Percentiles rank a stretch among this genome's conserved stretches.
Evolutionary conservation across 2,329 filamentous ascomycete genomes (phyloP).

Genomic region (Thielaviopsis populi): DNA sequence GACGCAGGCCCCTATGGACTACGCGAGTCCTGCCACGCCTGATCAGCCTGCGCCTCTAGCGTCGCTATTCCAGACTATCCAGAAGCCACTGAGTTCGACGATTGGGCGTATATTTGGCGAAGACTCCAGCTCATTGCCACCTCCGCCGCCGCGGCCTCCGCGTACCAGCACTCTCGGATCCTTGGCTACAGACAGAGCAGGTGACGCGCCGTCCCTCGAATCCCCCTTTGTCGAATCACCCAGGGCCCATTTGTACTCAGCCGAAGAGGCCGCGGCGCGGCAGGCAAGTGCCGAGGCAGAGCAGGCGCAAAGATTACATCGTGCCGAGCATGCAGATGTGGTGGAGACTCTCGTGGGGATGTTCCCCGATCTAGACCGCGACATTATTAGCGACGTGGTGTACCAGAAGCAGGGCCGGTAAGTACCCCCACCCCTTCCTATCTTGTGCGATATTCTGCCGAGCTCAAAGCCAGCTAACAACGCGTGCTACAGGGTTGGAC

Average conservation of each 20-base stretch:
- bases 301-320: constrained; percentile 68
- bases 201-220: constrained; percentile 5
- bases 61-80: constrained; percentile 66
- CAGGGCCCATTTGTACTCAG: constrained; percentile 29
- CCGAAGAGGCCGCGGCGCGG: constrained; percentile 74
- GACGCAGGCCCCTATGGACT: not conserved
- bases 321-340: constrained; percentile 74
- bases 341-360: constrained; percentile 90
- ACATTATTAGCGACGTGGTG: constrained; percentile 93
- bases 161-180: constrained; percentile 22
- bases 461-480: constrained; percentile 19
- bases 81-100: constrained; percentile 64
- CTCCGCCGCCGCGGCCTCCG: constrained; percentile 18
- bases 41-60: constrained; percentile 12
- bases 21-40: constrained; percentile 3
- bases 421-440: constrained; percentile 29
- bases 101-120: constrained; percentile 92
- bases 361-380: constrained; percentile 89
- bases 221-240: constrained; percentile 1
- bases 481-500: constrained; percentile 46
- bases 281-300: constrained; percentile 84
- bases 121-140: constrained; percentile 28
- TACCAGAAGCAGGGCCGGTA: constrained; percentile 87
- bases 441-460: constrained; percentile 2
- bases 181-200: constrained; percentile 17